Conservation (phyloP, 192 early-diverging fungal species). For the Spizellomyces sp. region DNA sequence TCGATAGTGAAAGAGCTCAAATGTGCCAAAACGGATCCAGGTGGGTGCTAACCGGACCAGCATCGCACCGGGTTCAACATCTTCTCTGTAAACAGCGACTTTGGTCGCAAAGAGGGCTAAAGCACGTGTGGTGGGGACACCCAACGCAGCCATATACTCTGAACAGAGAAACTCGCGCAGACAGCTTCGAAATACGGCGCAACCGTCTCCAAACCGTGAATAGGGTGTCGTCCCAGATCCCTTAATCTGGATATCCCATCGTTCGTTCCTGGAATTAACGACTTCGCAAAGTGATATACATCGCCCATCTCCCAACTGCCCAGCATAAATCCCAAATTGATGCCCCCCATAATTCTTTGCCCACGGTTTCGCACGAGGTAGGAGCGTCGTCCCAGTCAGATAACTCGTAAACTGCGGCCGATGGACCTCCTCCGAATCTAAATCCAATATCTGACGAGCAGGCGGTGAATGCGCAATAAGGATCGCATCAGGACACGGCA, state of each 20-base stretch:
- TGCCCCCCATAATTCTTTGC: slow-evolving; percentile 47
- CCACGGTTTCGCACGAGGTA: slow-evolving; percentile 30
- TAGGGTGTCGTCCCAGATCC: slow-evolving; percentile 81
- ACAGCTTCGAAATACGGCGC: slow-evolving; percentile 75
- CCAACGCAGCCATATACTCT: slow-evolving; percentile 69
- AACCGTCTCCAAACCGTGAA: slow-evolving; percentile 83
- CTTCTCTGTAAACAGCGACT: slow-evolving; percentile 58
- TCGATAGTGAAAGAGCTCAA: slow-evolving; percentile 76
- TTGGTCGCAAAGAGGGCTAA: slow-evolving; percentile 65
- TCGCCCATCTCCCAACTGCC: slow-evolving; percentile 78
- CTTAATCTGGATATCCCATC: slow-evolving; percentile 82
- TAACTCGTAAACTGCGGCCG: slow-evolving; percentile 18
- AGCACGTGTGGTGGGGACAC: slow-evolving; percentile 74
- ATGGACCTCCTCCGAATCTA: background rate
- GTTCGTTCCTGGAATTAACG: background rate
- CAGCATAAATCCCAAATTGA: slow-evolving; percentile 50
- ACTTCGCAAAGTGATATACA: slow-evolving; percentile 75
- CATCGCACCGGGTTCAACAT: slow-evolving; percentile 67
- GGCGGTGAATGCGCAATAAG: slow-evolving; percentile 6
- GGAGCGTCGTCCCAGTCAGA: background rate
- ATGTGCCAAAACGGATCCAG: slow-evolving; percentile 86
- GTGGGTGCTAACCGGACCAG: slow-evolving; percentile 65
- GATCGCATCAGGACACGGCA: slow-evolving; percentile 7
- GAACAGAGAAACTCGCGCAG: slow-evolving; percentile 80
- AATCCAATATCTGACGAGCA: background rate